Evolutionary conservation across 805 yeast genomes (phyloP).

Genomic region (Candida arabinofermentans): DNA sequence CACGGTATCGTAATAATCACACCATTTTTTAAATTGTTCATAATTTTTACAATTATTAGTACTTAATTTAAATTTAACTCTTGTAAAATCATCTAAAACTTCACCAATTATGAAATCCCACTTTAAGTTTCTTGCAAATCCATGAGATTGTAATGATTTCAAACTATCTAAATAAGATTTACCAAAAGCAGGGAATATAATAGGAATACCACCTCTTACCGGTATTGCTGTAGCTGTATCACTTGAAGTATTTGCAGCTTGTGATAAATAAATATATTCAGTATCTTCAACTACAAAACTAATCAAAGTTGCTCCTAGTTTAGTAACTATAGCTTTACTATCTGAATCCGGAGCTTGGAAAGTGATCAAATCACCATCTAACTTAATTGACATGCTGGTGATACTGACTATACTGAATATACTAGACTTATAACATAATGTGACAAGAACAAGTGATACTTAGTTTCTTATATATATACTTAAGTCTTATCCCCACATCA

Average conservation of each 20-base stretch:
- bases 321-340: slow-evolving; percentile 12
- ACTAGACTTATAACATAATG: too few species aligned
- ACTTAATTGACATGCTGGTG: slow-evolving; percentile 19
- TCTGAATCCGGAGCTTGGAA: slow-evolving; percentile 6
- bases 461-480: too few species aligned
- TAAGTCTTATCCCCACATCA: neutral
- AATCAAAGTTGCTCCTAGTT: slow-evolving; percentile 16
- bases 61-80: slow-evolving; percentile 11
- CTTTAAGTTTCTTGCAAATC: slow-evolving; percentile 18
- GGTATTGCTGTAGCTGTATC: slow-evolving; percentile 6
- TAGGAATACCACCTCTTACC: slow-evolving; percentile 20
- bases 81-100: slow-evolving; percentile 12
- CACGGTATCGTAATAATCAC: slow-evolving; percentile 7
- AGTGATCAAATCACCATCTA: slow-evolving; percentile 10
- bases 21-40: slow-evolving; percentile 13
- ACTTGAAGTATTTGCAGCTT: slow-evolving; percentile 13
- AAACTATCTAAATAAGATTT: slow-evolving; percentile 17
- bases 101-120: slow-evolving; percentile 19
- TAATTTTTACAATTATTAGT: slow-evolving; percentile 1
- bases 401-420: too few species aligned
- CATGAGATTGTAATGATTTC: slow-evolving; percentile 16
- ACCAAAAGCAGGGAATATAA: slow-evolving; percentile 21
- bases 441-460: too few species aligned
- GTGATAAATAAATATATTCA: slow-evolving; percentile 16
- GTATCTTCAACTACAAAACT: slow-evolving; percentile 9